Percentiles rank a stretch among this genome's conserved stretches.
These are phyloP conservation scores for Glycine soja DNA, from an alignment of 306 rosid species.

Conservation along the genomic window DNA sequence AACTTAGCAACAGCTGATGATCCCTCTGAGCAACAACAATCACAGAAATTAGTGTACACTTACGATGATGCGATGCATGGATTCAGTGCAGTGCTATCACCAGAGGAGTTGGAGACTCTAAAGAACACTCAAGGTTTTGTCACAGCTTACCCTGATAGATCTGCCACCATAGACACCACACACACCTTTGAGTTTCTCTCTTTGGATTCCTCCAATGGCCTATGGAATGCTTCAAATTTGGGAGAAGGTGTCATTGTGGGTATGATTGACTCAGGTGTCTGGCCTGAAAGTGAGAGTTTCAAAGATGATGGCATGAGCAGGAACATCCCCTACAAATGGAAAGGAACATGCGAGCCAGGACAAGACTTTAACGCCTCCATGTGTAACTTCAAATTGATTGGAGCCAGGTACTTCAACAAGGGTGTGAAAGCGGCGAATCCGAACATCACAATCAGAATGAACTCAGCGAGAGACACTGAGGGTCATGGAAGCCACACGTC, in stretches of 20 bases:
- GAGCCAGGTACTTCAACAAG: slow-evolving; percentile 54
- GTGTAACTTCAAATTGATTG: slow-evolving; percentile 53
- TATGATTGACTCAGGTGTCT: slow-evolving; percentile 47
- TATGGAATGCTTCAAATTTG: slow-evolving; percentile 50
- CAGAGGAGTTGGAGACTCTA: slow-evolving; percentile 38
- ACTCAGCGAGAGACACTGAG: slow-evolving; percentile 52
- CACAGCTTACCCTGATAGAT: slow-evolving; percentile 44
- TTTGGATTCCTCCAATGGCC: slow-evolving; percentile 40
- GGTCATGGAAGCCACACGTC: slow-evolving; percentile 56
- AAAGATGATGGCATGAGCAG: slow-evolving; percentile 46
- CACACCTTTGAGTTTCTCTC: slow-evolving; percentile 55
- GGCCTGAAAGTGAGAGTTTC: slow-evolving; percentile 61
- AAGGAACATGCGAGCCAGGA: slow-evolving; percentile 56
- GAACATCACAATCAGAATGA: slow-evolving; percentile 43
- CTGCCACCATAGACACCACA: slow-evolving; percentile 50
- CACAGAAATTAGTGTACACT: slow-evolving; percentile 42
- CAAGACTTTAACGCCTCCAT: slow-evolving; percentile 51
- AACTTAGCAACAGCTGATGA: neutral
- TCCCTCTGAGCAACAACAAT: neutral
- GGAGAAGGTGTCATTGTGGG: slow-evolving; percentile 50
- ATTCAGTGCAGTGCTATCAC: slow-evolving; percentile 50
- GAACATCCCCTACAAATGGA: slow-evolving; percentile 50
- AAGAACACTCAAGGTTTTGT: slow-evolving; percentile 45
- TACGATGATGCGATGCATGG: slow-evolving; percentile 51
- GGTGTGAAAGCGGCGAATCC: slow-evolving; percentile 46